These are phyloP conservation scores for Tremella fuciformis DNA, from an alignment of 768 basidiomycete species.

Conservation along the genomic window DNA sequence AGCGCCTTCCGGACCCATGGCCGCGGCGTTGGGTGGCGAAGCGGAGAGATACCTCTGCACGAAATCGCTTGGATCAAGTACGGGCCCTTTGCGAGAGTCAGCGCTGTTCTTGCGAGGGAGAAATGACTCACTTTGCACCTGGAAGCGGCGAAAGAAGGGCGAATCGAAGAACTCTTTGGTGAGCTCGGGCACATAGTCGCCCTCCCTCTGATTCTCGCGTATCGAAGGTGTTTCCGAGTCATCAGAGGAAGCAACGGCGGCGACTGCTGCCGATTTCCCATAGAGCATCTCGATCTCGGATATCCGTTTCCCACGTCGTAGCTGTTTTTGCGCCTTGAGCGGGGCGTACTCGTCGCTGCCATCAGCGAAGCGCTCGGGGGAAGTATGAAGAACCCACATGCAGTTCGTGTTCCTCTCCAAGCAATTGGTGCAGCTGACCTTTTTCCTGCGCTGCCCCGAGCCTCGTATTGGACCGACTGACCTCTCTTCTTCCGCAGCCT, in stretches of 20 bases:
- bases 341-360: constrained; percentile 78
- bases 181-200: constrained; percentile 60
- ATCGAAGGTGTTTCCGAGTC: background rate
- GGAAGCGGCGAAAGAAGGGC: constrained; percentile 78
- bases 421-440: constrained; percentile 79
- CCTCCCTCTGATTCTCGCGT: constrained; percentile 5
- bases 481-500: constrained; percentile 34
- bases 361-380: background rate
- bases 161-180: constrained; percentile 77
- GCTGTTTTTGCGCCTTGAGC: constrained; percentile 81
- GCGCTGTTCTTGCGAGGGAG: background rate
- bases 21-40: constrained; percentile 55
- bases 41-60: constrained; percentile 59
- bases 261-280: constrained; percentile 27
- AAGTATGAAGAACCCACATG: constrained; percentile 63
- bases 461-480: constrained; percentile 12
- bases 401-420: constrained; percentile 84
- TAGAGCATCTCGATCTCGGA: constrained; percentile 46
- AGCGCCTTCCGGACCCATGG: constrained; percentile 69
- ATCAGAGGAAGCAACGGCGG: constrained; percentile 16
- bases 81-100: constrained; percentile 62
- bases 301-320: constrained; percentile 53
- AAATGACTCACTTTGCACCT: constrained; percentile 59
- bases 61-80: constrained; percentile 79
- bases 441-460: constrained; percentile 31